A percentile compares a stretch with the other conserved stretches of the same genome.
These are phyloP conservation scores for Bothriochloa decipiens DNA, from an alignment of 176 grass and related monocot genomes.

Conservation along the genomic window DNA sequence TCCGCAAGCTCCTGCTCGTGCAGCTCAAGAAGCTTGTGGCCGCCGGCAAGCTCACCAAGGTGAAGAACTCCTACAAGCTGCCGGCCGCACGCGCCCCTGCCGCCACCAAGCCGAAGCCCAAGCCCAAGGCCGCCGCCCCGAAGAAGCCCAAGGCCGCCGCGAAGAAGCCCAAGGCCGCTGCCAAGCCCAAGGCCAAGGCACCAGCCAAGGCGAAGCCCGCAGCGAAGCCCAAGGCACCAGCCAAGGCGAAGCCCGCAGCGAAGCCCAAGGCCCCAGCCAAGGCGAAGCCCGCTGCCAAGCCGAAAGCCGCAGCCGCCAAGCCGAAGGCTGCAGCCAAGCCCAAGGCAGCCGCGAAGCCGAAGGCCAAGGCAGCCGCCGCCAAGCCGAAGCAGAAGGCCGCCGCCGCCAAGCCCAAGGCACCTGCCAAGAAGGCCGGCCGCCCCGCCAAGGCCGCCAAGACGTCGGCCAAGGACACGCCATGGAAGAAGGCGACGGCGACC, in stretches of 20 bases:
- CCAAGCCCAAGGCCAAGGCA: conserved; percentile 29
- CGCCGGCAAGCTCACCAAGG: conserved; percentile 70
- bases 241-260: background rate
- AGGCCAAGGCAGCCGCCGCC: conserved; percentile 14
- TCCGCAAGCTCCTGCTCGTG: conserved; percentile 58
- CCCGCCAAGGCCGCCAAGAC: conserved; percentile 57
- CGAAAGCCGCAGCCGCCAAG: conserved; percentile 28
- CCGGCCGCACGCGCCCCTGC: conserved; percentile 5
- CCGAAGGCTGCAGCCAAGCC: background rate
- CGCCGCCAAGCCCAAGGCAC: conserved; percentile 14
- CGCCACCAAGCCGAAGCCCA: conserved; percentile 35
- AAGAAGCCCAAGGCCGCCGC: conserved; percentile 5
- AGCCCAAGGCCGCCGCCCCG: background rate
- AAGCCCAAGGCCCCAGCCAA: background rate
- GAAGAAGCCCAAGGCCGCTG: background rate
- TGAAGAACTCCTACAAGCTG: conserved; percentile 74
- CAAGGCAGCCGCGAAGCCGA: conserved; percentile 20
- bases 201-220: background rate
- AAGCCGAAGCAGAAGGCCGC: conserved; percentile 32
- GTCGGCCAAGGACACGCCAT: conserved; percentile 46
- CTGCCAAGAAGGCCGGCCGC: conserved; percentile 45
- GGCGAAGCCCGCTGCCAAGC: background rate
- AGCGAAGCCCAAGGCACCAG: background rate
- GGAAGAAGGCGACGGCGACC: conserved; percentile 43
- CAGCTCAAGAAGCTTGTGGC: conserved; percentile 73